Evolutionary conservation across 2,329 filamentous ascomycete genomes (phyloP), one percentile per base, ranked within the genome.

Genomic region (Alternaria atra): DNA sequence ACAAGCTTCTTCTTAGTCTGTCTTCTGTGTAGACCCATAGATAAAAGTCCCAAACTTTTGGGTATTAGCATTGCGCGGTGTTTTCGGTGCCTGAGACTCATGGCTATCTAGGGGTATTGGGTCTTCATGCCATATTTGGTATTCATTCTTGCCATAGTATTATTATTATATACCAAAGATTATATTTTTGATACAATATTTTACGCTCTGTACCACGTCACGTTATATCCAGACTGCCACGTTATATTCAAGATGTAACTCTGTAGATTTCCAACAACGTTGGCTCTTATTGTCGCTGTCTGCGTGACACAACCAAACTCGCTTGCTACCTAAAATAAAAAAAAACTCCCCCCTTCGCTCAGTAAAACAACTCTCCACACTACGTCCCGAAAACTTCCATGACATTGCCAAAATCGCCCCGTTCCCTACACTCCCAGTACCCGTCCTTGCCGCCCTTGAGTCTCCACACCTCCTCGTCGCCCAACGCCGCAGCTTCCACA

Each of bases 381-480:
- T 50, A 50, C 5, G 46, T 50, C 60, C 84, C 77, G 73, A 89
- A 87, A 48, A 90, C 84, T 55, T 85, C 81, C 58, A 83, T 78
- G 40, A 89, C 82, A 6, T 82, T 83, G 8, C 79, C 79, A 92
- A 92, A 97, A 57, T 83, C 83, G 1, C 89, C 89, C 65, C 82
- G 86, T 3, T 84, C 85, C 62, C 94, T 86, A 80, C 92, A 90
- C 75, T 97, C 94, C 95, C 95, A 99, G 80, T 99, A 99, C 8
- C 92, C 90, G 17, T 96, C 93, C 79, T 90, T 93, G 20, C 93
- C 93, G 3, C 84, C 83, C 81, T 90, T 95, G 65, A 97, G 79
- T 71, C 88, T 70, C 83, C 83, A 85, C n/a, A 83, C 75, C 67
- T 84, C 83, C 62, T 84, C 81, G 8, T 73, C 77, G 0, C 75